Evolutionary conservation across 352 stramenopile species (phyloP), one percentile per base, ranked within the genome.

Genomic region (Globisporangium lucens): DNA sequence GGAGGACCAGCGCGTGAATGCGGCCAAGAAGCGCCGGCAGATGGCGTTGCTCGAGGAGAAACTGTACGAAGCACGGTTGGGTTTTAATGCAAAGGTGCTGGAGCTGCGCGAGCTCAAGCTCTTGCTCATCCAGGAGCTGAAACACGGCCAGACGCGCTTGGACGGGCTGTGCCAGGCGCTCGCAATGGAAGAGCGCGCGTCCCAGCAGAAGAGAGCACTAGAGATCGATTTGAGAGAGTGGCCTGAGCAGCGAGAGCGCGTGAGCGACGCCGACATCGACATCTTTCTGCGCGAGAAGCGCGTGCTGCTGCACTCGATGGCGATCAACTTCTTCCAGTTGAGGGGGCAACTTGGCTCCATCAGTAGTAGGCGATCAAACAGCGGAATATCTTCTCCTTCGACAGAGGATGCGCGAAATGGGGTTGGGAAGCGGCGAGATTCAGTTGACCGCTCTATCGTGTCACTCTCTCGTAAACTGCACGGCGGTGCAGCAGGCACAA

Each of bases 31-130:
- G 65, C 68, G 88, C 13, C 68, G 81, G n/a, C 87, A 97, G 62
- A 93, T 96, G 75, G 85, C 85, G 35, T 72, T 96, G 20, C 75
- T 97, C 0, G 86, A 96, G 65, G 87, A 96, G 67, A 76, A 69
- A 46, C 70, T 98, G 53, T 90, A 97, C 72, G 69, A 83, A 38
- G 77, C 95, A 20, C 78, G 88, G 9, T 77, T 97, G 49, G 66
- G 72, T 5, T 98, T 98, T 69, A 98, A 98, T 68, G 78, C 89
- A 24, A 93, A 95, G 60, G 78, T 98, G 33, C 77, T 98, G 2
- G 83, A 91, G 49, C 81, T 98, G 59, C 88, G 94, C 15, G 83
- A 97, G 57, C 73, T 98, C 27, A 98, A 98, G 68, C 67, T 86
- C 29, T 72, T 90, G 49, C 76, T 98, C 20, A 79, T 98, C 6